phyloP scores from a whole-genome alignment of 257 asterid species.

The Parsonsia alboflavescens region DNA sequence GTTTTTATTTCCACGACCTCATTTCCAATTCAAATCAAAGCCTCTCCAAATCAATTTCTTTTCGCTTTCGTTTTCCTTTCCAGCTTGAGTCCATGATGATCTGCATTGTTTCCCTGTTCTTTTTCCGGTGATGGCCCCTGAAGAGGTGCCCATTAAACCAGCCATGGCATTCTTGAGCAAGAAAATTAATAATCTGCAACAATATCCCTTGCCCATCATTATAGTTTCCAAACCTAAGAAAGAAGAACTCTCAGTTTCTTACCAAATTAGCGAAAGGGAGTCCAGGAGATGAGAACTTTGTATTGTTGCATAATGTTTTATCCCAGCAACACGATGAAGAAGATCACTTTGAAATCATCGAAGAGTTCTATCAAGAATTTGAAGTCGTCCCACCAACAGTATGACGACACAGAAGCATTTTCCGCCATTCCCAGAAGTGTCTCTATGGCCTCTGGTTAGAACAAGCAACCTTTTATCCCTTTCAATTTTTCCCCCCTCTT shows the following conservation, averaged over 20 bases:
- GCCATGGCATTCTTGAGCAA: slow-evolving; percentile 2
- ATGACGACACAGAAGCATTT: slow-evolving; percentile 37
- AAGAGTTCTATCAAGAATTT: slow-evolving; percentile 46
- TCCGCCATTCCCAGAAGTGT: slow-evolving; percentile 49
- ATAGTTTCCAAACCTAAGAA: slow-evolving; percentile 6
- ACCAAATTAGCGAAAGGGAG: slow-evolving; percentile 6
- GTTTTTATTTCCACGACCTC: slow-evolving; percentile 52
- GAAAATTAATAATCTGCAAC: slow-evolving; percentile 1
- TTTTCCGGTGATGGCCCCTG: background rate
- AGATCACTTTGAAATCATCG: slow-evolving; percentile 45
- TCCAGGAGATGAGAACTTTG: slow-evolving; percentile 42
- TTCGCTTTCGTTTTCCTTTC: slow-evolving; percentile 1
- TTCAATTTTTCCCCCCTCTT: background rate
- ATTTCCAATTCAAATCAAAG: slow-evolving; percentile 16
- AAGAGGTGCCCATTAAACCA: slow-evolving; percentile 1
- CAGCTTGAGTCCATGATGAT: slow-evolving; percentile 2
- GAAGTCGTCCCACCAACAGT: slow-evolving; percentile 25
- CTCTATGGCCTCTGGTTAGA: slow-evolving; percentile 60
- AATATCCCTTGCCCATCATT: background rate
- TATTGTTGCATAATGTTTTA: slow-evolving; percentile 38
- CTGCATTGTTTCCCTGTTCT: background rate
- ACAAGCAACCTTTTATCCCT: background rate
- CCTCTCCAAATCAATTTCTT: background rate
- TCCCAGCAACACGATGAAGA: slow-evolving; percentile 40
- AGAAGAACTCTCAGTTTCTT: slow-evolving; percentile 13